Conservation (phyloP, 495 filamentous ascomycete species). For the Sabuloglossum arenarium region DNA sequence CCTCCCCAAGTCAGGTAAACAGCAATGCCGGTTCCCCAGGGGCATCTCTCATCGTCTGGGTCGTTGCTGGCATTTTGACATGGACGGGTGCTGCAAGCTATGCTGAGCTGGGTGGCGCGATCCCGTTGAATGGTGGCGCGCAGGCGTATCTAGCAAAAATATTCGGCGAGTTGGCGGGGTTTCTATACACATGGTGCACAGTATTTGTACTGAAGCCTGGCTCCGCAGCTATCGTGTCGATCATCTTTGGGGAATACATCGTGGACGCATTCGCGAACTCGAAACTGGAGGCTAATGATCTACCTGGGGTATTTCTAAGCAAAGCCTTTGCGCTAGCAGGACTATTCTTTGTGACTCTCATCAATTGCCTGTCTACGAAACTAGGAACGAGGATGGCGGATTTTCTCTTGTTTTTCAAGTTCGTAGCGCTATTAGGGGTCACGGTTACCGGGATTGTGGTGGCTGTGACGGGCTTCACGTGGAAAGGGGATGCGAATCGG, state of each 20-base stretch:
- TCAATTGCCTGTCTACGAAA: slow-evolving; percentile 83
- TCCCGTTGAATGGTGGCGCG: slow-evolving; percentile 83
- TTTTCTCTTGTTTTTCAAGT: slow-evolving; percentile 91
- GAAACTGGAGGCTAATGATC: slow-evolving; percentile 35
- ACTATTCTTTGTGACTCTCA: slow-evolving; percentile 48
- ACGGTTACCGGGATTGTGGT: slow-evolving; percentile 81
- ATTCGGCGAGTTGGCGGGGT: slow-evolving; percentile 79
- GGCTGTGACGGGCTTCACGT: slow-evolving; percentile 63
- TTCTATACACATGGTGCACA: slow-evolving; percentile 90
- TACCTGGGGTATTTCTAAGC: slow-evolving; percentile 22
- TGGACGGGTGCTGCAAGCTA: slow-evolving; percentile 97
- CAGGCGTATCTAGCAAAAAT: slow-evolving; percentile 91
- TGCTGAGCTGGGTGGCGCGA: slow-evolving; percentile 87
- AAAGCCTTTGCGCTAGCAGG: slow-evolving; percentile 71
- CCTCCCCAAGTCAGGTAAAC: slow-evolving; percentile 85
- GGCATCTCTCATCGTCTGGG: slow-evolving; percentile 76
- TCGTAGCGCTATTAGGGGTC: slow-evolving; percentile 69
- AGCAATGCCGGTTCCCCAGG: slow-evolving; percentile 82
- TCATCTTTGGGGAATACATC: slow-evolving; percentile 94
- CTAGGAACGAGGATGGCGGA: slow-evolving; percentile 71
- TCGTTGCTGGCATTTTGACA: slow-evolving; percentile 68
- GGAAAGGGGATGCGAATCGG: slow-evolving; percentile 46
- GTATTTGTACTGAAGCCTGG: slow-evolving; percentile 89
- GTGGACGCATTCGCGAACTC: slow-evolving; percentile 69
- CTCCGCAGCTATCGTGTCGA: slow-evolving; percentile 79